Evolutionary conservation across 1,139 yeast genomes (phyloP), one percentile per base, ranked within the genome.

Genomic region (Candida frijolesensis): DNA sequence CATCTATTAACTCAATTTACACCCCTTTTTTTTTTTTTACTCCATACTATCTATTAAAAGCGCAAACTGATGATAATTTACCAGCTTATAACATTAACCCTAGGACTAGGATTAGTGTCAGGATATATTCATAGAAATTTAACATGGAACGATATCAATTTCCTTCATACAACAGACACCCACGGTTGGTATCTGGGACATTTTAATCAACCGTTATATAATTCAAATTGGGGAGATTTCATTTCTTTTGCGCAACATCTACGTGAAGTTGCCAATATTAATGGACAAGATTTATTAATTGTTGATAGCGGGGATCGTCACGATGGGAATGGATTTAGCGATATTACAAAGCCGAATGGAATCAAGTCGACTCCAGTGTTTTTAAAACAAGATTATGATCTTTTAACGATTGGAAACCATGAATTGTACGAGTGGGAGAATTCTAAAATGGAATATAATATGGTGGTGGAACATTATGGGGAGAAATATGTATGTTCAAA

Each of bases 111-210:
- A 14, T 10, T 15, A 15, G 38, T 34, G 2, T 34, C 15, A 15
- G 38, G 38, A 14, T 38, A 38, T 19, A 22, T 12, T n/a, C 47
- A 45, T 37, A 35, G 92, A 47, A 78, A 80, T 27, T 61, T 90
- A 29, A 64, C 70, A 8, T 78, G 91, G 80, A 89, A 91, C 1
- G 81, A 85, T 54, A 55, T 92, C 48, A 94, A 94, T 70, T 87
- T 94, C 60, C 61, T 92, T 35, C 97, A 91, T 60, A 91, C 98
- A 1, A 94, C 98, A 0, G 99, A 94, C 60, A 92, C 97, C 2
- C 99, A 94, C 65, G 95, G 94, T 0, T 94, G 98, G 98, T 82
- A 87, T 54, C 83, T 92, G 4, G 97, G 98, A 0, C 98, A 92
- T 68, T 58, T 81, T 39, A 83, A 84, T 57, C 97, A 91, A 65